These are phyloP conservation scores for Sporothrix schenckii DNA, from an alignment of 2,329 filamentous ascomycete species.

Conservation along the genomic window DNA sequence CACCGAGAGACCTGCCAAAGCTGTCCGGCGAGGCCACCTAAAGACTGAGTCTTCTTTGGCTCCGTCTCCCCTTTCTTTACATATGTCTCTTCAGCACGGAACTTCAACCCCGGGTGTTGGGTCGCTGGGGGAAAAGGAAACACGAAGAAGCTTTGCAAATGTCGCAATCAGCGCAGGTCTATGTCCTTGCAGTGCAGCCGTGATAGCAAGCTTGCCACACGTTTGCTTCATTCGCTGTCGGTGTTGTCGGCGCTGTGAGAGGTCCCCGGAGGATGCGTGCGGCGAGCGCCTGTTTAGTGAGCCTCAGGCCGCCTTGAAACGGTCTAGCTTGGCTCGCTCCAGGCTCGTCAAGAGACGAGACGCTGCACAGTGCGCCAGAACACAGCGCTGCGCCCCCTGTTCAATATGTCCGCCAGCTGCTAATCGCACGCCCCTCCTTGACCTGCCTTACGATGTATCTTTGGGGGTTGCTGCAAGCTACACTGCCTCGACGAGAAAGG, in stretches of 20 bases:
- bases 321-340: neutral
- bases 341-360: neutral
- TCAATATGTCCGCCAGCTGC: neutral
- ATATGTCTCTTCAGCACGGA: neutral
- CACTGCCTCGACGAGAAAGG: neutral
- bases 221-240: neutral
- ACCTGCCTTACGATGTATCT: neutral
- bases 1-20: neutral
- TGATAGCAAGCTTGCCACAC: too few species aligned
- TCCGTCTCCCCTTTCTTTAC: neutral
- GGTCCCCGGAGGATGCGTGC: too few species aligned
- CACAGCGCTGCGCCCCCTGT: conserved; percentile 3
- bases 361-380: neutral
- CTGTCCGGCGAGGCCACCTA: neutral
- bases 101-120: neutral
- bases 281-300: too few species aligned
- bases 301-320: conserved; percentile 9
- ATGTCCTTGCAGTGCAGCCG: neutral
- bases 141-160: neutral
- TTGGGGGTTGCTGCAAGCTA: neutral
- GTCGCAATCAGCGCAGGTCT: neutral
- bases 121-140: neutral
- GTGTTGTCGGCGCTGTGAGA: neutral
- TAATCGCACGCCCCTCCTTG: conserved; percentile 9
- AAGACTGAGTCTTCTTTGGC: neutral